Base-by-base conservation (phyloP, 805 yeast genomes). In the Barnettozyma vustinii region DNA sequence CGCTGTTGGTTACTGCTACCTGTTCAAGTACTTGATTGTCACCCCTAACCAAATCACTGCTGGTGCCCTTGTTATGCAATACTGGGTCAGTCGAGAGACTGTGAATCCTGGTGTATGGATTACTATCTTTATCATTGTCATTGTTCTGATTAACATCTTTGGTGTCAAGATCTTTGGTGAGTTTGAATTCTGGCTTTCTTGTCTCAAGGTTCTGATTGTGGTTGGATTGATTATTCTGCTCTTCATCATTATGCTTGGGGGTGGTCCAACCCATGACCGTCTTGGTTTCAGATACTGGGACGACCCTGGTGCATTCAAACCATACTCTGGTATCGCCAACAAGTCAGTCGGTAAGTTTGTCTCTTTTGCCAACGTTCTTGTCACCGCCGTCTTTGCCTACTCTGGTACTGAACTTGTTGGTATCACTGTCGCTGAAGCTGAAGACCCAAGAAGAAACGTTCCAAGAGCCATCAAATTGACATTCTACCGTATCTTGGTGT, bases 211-310 rank as follows among this genome's bases (percentile, higher is more conserved):
- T 19, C 74, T 58, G 73, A 84, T 81, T 81, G 69, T 57, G 6
- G 26, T 54, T 81, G 39, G 90, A 85, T n/a, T 86, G 43, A 84
- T 87, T 50, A 52, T 87, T 15, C 64, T 84, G 45, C 69, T 84
- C 46, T 74, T 84, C 54, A 68, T 82, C 50, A 76, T 86, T 52
- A 83, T 84, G 68, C 70, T 81, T 49, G 96, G 96, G 51, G 96
- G 94, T 47, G 87, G 82, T 26, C 91, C 92, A 54, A 73, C 74
- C 40, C 83, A 82, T 58, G 89, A 84, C 57, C 75, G 92, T 65
- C 66, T 78, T 32, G 92, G 91, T 1, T 85, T 83, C 69, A 74
- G 86, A 58, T 84, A 72, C 62, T 84, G 88, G 87, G 64, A 72
- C 40, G 60, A 78, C 52, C 89, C 90, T 0, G 91, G 90, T 52